Evolutionary conservation across 177 flowering plant species (phyloP), one percentile per base, ranked within the genome.

Genomic region (Vitis hybrid): DNA sequence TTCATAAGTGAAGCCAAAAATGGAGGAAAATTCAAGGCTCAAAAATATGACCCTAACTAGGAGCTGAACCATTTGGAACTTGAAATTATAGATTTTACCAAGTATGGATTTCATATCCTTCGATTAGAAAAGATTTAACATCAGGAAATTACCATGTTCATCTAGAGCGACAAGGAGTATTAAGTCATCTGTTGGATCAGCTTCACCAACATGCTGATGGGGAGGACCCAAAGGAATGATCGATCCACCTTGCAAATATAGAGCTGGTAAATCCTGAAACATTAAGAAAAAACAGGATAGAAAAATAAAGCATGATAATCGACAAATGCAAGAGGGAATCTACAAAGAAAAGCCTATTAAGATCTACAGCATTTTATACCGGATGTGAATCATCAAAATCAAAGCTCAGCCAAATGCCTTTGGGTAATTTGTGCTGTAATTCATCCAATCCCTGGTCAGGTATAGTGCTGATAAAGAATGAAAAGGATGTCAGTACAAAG

Each of bases 371-470:
- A 21, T 51, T 9, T 53, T 5, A 70, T 94, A 94, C 98, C 75
- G 97, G 98, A 84, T 92, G 98, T 51, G 89, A 74, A 75, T 94
- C 97, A 26, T 84, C 86, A 80, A 94, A 94, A 77, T 94, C 93
- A 75, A 94, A 94, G 55, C 82, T 81, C 81, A 83, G 70, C 97
- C 97, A 94, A 59, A 85, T 86, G 64, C 98, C 98, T 65, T 78
- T 78, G 1, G 97, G 98, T 62, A 92, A 66, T 62, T 64, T 56
- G 55, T 62, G 81, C 52, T 78, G 77, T 73, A 83, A 39, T 19
- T 82, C 74, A 65, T 87, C 75, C 13, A 81, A 74, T 19, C 82
- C 83, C 69, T 79, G 79, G 62, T 82, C 82, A 70, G 75, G 81
- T n/a, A 51, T 15, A 9, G 90, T 86, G 84, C 97, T 92, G 86